Base-by-base conservation (phyloP, 1,284 basidiomycete genomes). In the Ceratobasidium papillatum region DNA sequence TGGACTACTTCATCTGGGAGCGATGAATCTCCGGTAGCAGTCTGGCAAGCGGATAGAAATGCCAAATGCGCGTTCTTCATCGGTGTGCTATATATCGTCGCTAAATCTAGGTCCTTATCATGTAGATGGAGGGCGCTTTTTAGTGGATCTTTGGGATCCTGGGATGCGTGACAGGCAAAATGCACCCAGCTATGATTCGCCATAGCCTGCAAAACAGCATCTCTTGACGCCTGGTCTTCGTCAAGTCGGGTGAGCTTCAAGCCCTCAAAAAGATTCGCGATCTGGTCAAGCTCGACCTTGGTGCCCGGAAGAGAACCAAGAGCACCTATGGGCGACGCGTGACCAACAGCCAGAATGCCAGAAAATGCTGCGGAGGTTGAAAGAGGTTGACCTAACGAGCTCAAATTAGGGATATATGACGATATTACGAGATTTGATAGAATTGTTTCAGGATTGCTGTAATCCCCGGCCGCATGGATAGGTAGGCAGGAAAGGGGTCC, bases 401-500 rank as follows among this genome's bases (percentile, higher is more conserved):
- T 52, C 5, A 66, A 3, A 32, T 27, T 66, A 1, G 64, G 64
- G 1, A n/a, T 66, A 30, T 66, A 66, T 3, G 64, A 66, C 1
- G 64, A 51, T 25, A 51, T 12, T 11, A 38, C 64, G 4, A 41
- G 34, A 32, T 52, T 47, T 11, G 30, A 54, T 5, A 41, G 9
- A 5, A 25, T 52, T 3, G 47, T 27, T 14, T 22, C 2, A 12
- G 47, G 30, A 14, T 17, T 2, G 19, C 38, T 30, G 32, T 66
- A 66, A 3, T n/a, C 1, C 9, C 49, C 47, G 9, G 64, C 64
- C 1, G 64, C 64, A 17, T 66, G 64, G 1, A 66, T n/a, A 4
- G 64, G 64, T 17, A 66, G 19, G 11, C 36, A 66, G 2, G 64
- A 66, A 19, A 66, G 64, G 3, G 11, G 27, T 4, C 64, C 64